Percentiles rank a stretch among this genome's conserved stretches.
Evolutionary conservation across 805 yeast genomes (phyloP).

Genomic region (Suhomyces vadensis): DNA sequence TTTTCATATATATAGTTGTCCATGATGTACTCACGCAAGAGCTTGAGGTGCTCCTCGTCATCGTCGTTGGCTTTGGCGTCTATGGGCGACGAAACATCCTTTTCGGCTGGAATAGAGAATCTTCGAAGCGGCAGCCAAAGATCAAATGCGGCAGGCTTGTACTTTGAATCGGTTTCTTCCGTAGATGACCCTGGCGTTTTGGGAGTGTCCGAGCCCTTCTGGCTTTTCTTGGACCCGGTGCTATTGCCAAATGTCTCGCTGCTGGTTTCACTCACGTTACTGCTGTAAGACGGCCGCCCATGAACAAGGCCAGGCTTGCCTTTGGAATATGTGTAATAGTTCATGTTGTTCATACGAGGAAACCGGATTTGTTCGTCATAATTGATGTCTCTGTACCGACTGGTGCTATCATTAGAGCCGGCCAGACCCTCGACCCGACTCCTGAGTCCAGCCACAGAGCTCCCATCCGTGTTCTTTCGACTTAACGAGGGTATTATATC

Average conservation of each 20-base stretch:
- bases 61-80: constrained; percentile 5
- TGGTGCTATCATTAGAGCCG: background rate
- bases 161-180: constrained; percentile 15
- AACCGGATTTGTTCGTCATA: constrained; percentile 58
- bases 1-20: constrained; percentile 18
- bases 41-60: constrained; percentile 12
- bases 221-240: background rate
- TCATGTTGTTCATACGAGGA: constrained; percentile 49
- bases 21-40: constrained; percentile 15
- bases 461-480: constrained; percentile 3
- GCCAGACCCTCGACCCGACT: background rate
- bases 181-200: background rate
- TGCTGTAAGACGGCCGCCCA: constrained; percentile 4
- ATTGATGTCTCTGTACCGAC: constrained; percentile 25
- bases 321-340: constrained; percentile 24
- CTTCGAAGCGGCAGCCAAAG: constrained; percentile 40
- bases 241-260: background rate
- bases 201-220: background rate
- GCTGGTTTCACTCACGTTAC: constrained; percentile 1
- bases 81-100: background rate
- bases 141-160: constrained; percentile 51
- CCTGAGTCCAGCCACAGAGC: background rate
- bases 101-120: constrained; percentile 25
- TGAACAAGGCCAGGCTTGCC: background rate
- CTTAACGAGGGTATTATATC: constrained; percentile 22